These are phyloP conservation scores for Myxozyma lipomycoides DNA, from an alignment of 805 yeast genomes.

Conservation along the genomic window DNA sequence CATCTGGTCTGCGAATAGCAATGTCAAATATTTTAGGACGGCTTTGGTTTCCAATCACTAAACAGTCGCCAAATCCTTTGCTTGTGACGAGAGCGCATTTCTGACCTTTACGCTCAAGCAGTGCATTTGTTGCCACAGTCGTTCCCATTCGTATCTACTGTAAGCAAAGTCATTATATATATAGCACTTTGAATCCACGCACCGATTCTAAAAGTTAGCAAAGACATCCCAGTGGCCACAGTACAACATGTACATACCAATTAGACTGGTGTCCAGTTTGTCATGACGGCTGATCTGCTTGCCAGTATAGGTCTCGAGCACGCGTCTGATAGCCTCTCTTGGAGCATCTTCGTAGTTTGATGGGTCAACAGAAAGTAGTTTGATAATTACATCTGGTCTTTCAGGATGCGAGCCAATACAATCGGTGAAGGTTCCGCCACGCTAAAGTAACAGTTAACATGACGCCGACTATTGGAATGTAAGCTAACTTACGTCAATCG, in stretches of 20 bases:
- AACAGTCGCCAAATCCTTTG: conserved; percentile 79
- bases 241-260: no score
- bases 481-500: conserved; percentile 23
- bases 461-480: no score
- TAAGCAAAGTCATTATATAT: background rate
- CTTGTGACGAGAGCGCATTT: conserved; percentile 81
- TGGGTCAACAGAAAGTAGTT: conserved; percentile 84
- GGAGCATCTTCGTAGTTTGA: conserved; percentile 86
- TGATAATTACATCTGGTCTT: conserved; percentile 57
- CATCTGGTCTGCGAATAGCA: conserved; percentile 65
- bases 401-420: conserved; percentile 52
- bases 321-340: conserved; percentile 80
- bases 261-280: conserved; percentile 54
- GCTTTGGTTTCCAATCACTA: conserved; percentile 84
- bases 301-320: conserved; percentile 59
- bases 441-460: conserved; percentile 22
- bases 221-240: no score
- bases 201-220: conserved; percentile 12
- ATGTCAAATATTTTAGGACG: conserved; percentile 87
- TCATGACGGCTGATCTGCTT: conserved; percentile 53
- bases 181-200: background rate
- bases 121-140: conserved; percentile 93
- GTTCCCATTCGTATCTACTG: conserved; percentile 81
- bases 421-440: conserved; percentile 94
- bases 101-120: conserved; percentile 89